phyloP scores from a whole-genome alignment of 306 rosid species.

The Psophocarpus tetragonolobus region DNA sequence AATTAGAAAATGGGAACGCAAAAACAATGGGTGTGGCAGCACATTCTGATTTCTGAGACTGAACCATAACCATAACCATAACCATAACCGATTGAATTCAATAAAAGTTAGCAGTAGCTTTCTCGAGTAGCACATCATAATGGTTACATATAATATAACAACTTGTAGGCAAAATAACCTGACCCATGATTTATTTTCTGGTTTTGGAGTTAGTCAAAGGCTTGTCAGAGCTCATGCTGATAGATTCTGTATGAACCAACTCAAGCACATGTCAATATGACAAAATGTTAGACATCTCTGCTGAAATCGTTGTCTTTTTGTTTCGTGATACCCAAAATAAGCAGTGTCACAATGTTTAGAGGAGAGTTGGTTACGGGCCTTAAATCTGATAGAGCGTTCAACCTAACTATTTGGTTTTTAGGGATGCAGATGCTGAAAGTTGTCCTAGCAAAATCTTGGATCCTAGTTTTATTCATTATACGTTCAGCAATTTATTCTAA shows the following conservation, averaged over 20 bases:
- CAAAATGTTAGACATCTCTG: neutral
- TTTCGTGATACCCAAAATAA: neutral
- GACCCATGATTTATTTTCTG: neutral
- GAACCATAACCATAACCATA: too few species aligned
- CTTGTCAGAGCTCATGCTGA: neutral
- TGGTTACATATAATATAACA: neutral
- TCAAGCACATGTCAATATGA: constrained; percentile 1
- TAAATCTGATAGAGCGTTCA: neutral
- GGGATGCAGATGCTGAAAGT: neutral
- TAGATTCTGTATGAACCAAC: neutral
- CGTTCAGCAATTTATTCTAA: neutral
- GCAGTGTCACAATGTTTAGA: neutral
- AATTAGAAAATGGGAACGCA: neutral
- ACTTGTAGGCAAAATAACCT: neutral
- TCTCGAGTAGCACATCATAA: neutral
- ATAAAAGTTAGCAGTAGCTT: neutral
- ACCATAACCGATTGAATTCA: neutral
- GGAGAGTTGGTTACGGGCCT: neutral
- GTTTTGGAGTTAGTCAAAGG: neutral
- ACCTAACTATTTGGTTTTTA: neutral
- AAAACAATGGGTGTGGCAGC: neutral
- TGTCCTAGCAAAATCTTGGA: neutral
- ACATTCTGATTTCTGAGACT: too few species aligned
- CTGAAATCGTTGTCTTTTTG: neutral
- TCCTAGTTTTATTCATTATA: neutral